phyloP scores from a whole-genome alignment of 345 rosid species.

The Citrus maxima region DNA sequence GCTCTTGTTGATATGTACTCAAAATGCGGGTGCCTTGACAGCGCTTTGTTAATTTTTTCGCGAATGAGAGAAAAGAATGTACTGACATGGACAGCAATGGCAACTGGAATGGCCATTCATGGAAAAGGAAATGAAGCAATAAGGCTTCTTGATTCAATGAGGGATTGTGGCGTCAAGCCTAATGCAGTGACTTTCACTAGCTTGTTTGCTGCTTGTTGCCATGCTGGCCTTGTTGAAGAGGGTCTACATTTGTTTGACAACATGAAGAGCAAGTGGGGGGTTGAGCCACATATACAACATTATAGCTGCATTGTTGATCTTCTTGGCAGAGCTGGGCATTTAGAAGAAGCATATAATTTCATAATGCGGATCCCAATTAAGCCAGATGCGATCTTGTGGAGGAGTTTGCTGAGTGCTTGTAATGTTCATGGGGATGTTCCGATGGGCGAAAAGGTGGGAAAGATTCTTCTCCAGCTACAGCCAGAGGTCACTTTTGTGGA shows the following conservation, averaged over 20 bases:
- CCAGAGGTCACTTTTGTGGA: constrained; percentile 10
- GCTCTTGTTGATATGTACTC: constrained; percentile 66
- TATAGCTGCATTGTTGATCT: constrained; percentile 54
- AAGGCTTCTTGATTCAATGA: constrained; percentile 42
- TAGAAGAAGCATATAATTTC: constrained; percentile 47
- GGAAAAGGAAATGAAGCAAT: constrained; percentile 52
- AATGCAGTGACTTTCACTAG: constrained; percentile 59
- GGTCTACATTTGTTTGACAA: constrained; percentile 47
- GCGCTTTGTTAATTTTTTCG: constrained; percentile 33
- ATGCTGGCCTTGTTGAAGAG: constrained; percentile 46
- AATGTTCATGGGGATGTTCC: constrained; percentile 46
- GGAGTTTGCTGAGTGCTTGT: constrained; percentile 48
- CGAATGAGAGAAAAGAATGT: constrained; percentile 49
- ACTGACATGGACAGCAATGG: constrained; percentile 67
- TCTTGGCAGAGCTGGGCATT: constrained; percentile 49
- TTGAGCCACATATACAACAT: constrained; percentile 38
- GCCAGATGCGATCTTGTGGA: constrained; percentile 46
- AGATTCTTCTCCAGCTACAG: constrained; percentile 35
- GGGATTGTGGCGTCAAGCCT: constrained; percentile 36
- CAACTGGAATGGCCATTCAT: constrained; percentile 55
- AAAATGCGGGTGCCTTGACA: constrained; percentile 51
- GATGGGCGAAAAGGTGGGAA: constrained; percentile 45
- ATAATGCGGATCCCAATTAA: constrained; percentile 39
- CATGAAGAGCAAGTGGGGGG: constrained; percentile 33
- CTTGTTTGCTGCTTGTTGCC: constrained; percentile 61